A percentile compares a stretch with the other conserved stretches of the same genome.
Conservation (phyloP, 768 basidiomycete genomes). For the Tricholoma sp. region DNA sequence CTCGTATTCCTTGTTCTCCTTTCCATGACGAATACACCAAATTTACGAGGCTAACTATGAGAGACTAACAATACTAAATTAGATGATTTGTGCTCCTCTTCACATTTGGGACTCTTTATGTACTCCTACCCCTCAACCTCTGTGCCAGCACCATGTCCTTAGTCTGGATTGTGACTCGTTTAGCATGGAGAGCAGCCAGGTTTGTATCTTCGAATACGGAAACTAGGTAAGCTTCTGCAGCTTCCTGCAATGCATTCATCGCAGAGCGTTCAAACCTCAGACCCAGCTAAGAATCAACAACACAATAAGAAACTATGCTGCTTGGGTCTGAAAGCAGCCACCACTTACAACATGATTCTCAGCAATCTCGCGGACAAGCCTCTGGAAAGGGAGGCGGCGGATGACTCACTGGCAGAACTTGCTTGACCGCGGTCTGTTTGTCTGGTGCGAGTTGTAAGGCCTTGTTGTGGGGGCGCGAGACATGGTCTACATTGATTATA, state of each 20-base stretch:
- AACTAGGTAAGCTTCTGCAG: conserved; percentile 18
- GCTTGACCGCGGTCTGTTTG: too few species aligned
- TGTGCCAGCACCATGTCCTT: not conserved
- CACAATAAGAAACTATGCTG: not conserved
- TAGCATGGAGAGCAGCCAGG: conserved; percentile 19
- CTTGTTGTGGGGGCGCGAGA: too few species aligned
- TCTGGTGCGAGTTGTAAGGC: too few species aligned
- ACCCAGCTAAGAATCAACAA: conserved; percentile 10
- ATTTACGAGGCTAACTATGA: too few species aligned
- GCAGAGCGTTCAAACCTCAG: conserved; percentile 17
- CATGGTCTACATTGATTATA: too few species aligned
- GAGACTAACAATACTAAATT: too few species aligned
- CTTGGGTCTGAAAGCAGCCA: not conserved
- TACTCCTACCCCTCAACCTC: not conserved
- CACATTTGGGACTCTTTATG: too few species aligned
- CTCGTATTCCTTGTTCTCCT: too few species aligned
- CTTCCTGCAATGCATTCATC: conserved; percentile 19
- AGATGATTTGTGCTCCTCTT: too few species aligned
- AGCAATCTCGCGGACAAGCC: conserved; percentile 70
- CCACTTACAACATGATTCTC: conserved; percentile 59
- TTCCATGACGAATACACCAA: too few species aligned
- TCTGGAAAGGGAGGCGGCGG: conserved; percentile 78
- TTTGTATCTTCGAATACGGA: conserved; percentile 18
- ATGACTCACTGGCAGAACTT: conserved; percentile 38
- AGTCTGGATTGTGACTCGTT: conserved; percentile 8